phyloP scores from a whole-genome alignment of 345 rosid species.

The Limnanthes douglasii region DNA sequence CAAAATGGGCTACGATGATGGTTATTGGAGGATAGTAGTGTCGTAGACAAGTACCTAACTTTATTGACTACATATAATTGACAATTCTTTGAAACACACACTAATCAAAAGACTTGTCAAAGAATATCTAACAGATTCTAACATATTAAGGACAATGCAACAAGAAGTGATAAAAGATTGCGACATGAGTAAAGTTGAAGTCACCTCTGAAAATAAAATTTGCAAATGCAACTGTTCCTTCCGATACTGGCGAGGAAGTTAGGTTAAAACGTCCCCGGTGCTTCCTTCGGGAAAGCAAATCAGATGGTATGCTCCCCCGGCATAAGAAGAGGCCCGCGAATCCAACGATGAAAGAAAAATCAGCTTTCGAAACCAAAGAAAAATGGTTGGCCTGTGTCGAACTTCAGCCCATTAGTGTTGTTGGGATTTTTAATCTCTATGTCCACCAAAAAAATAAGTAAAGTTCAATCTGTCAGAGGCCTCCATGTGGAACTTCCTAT shows the following conservation, averaged over 20 bases:
- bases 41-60: not conserved
- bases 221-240: not conserved
- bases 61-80: no score
- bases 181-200: not conserved
- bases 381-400: not conserved
- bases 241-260: not conserved
- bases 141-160: not conserved
- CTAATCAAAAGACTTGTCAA: not conserved
- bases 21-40: not conserved
- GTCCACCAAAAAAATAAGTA: conserved; percentile 2
- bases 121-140: not conserved
- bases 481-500: conserved; percentile 5
- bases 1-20: not conserved
- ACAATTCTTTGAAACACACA: not conserved
- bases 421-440: not conserved
- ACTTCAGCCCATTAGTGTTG: not conserved
- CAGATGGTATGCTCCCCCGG: not conserved
- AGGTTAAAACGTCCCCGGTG: not conserved
- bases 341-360: not conserved
- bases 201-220: conserved; percentile 1
- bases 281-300: not conserved
- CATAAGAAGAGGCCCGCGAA: not conserved
- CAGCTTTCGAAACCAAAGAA: not conserved
- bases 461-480: conserved; percentile 3
- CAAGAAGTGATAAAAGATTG: not conserved